Evolutionary conservation across 176 grass and related monocot species (phyloP).

Genomic region (Bonia amplexicaulis): DNA sequence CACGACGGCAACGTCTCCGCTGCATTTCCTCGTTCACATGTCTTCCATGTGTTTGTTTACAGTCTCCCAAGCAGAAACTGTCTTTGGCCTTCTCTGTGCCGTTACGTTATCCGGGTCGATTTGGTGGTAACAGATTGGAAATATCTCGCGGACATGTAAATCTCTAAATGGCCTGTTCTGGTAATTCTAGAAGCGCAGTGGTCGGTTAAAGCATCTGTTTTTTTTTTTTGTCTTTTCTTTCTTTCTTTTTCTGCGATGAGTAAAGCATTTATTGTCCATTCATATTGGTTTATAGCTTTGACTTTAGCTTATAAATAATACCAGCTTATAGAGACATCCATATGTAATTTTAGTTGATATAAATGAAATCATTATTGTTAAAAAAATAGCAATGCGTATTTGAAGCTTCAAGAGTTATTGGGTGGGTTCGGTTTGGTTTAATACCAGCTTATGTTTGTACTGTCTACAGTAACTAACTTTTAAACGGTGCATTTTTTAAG

Average conservation of each 20-base stretch:
- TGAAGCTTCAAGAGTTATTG: too few species aligned
- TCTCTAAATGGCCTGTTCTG: background rate
- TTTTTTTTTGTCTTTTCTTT: too few species aligned
- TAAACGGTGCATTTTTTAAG: too few species aligned
- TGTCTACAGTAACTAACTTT: too few species aligned
- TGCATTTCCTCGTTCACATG: conserved; percentile 10
- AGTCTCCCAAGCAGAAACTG: background rate
- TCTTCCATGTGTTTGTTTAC: background rate
- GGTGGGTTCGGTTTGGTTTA: too few species aligned
- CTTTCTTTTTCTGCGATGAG: background rate
- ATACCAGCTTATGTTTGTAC: too few species aligned
- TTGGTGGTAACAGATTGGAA: background rate
- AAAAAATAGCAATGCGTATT: too few species aligned
- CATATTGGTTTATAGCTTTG: too few species aligned
- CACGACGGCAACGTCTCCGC: conserved; percentile 22
- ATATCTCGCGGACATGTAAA: background rate
- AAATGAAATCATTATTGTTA: too few species aligned
- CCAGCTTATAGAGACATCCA: too few species aligned
- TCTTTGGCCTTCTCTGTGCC: background rate
- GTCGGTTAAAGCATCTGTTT: background rate
- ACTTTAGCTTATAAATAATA: too few species aligned
- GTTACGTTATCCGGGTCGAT: background rate
- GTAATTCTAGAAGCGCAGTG: background rate
- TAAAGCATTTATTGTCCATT: background rate
- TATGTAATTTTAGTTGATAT: too few species aligned